Evolutionary conservation across 1,284 basidiomycete genomes (phyloP), one percentile per base, ranked within the genome.

Genomic region (Puccinia triticina): DNA sequence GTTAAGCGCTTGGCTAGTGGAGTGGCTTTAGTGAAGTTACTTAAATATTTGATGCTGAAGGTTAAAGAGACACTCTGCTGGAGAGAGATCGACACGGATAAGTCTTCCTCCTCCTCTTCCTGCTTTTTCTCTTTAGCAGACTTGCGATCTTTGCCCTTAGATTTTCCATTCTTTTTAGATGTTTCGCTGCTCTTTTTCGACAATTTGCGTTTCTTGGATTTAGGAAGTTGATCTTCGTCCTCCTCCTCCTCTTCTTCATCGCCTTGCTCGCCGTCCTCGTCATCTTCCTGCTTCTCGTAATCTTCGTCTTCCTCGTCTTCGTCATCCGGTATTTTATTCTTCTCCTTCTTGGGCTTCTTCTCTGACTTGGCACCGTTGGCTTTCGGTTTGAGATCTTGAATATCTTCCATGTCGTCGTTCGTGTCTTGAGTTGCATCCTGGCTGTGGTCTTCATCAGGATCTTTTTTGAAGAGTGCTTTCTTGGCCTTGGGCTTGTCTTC

Each of bases 11-110:
- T 90, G 21, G 92, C 91, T 55, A 99, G 89, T 26, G 92, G 90
- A 0, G 93, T 90, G 84, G 93, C 94, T 90, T 98, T 99, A 83
- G 95, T 92, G 87, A 99, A 99, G 89, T 98, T 98, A 88, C 93
- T 91, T 43, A 99, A 91, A 88, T 99, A 99, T 88, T 99, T 98
- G 86, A 98, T 90, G 53, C 93, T 95, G 89, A 99, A 99, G 1
- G 95, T 98, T 81, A 99, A 90, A 59, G 92, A 92, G 84, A 99
- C 96, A 85, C 94, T 92, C 88, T 93, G 92, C 61, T 85, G 83
- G 67, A 87, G 84, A 57, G 85, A 83, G 79, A 86, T 86, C 64
- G 86, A 85, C 0, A 86, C 85, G 48, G 32, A 26, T 37, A 43
- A 88, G 11, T 88, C 88, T 26, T 87, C 87, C 18, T 86, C 85